Evolutionary conservation across 129 eudicot genomes (phyloP), one percentile per base, ranked within the genome.

Genomic region (Flaveria robusta): DNA sequence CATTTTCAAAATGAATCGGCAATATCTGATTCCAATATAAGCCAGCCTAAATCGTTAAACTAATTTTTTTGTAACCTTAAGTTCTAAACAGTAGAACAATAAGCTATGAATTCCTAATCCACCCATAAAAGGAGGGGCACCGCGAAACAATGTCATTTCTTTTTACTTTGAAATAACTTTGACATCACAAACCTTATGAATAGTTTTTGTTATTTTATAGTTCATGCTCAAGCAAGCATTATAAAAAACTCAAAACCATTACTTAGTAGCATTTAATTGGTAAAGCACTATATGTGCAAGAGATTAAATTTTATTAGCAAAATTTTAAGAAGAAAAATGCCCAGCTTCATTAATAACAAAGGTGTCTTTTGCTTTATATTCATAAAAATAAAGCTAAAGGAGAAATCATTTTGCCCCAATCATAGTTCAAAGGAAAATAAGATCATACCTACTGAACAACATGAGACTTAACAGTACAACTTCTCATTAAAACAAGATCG

Each of bases 121-220:
- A n/a, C 79, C 72, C 49, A 75, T 46, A 63, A 74, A 62, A 27
- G 66, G 46, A 19, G 73, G 31, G 66, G 74, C 37, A 64, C 54
- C 51, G 16, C 6, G 46, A 50, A 51, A 51, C 41, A 49, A 43
- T 12, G 34, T 22, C 34, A 27, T 1, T 64, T 5, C 47, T 7
- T 62, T 66, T 31, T 11, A 63, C 16, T 7, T 0, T 18, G 16
- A 23, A 58, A 74, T 45, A 45, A 60, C 22, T 42, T 37, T 41
- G 68, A 10, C 19, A 56, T 39, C 19, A 58, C 18, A 15, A 41
- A 56, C 60, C 34, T 55, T 31, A 41, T 54, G 55, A 41, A 73
- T 7, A 11, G 20, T 42, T 41, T 23, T 74, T 31, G 22, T 58
- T 24, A 26, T 60, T 62, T 60, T 74, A 74, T 5, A 42, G 18